Base-by-base conservation (phyloP, 306 rosid genomes). In the Styphnolobium japonicum region DNA sequence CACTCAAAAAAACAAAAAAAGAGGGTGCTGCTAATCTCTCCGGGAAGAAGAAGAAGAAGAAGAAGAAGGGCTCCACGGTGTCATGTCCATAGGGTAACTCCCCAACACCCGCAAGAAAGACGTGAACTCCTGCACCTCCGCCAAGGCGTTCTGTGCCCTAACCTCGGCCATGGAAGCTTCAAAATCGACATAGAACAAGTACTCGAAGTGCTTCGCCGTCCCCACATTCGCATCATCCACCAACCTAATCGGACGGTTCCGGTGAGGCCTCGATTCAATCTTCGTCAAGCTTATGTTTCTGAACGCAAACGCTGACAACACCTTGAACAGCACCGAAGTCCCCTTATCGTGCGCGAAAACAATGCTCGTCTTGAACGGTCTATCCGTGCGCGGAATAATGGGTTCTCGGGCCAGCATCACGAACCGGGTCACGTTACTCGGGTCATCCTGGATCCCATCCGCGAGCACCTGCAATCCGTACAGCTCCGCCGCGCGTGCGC, bases 81-180 rank as follows among this genome's bases (percentile, higher is more conserved):
- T 95, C 98, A 95, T 95, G 62, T 95, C 98, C 92, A 95, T 92
- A 0, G 98, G 98, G 76, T 95, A 95, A 74, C 98, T 95, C 0
- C 98, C 98, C 53, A 95, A 77, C 0, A 95, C 97, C 62, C 98
- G 82, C 89, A 95, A 87, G 87, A 95, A 95, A 0, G 98, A 92
- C 0, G 98, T 95, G 88, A 92, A 95, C 45, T 95, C 98, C 88
- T 95, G 98, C 3, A 95, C 98, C 74, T 95, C 98, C 0, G 98
- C 97, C 62, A 95, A 48, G 2, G 98, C 98, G 36, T 95, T 92
- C 78, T 95, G 98, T 0, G 98, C 98, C 71, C 96, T 86, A 1
- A 90, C 88, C 10, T 95, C 98, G 6, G 98, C 98, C 98, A 95
- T 90, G 0, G 98, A 95, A 0, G 98, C 98, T 18, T 95, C 98